Evolutionary conservation across 371 early-diverging fungal species (phyloP), one percentile per base, ranked within the genome.

Genomic region (Apophysomyces ossiformis): DNA sequence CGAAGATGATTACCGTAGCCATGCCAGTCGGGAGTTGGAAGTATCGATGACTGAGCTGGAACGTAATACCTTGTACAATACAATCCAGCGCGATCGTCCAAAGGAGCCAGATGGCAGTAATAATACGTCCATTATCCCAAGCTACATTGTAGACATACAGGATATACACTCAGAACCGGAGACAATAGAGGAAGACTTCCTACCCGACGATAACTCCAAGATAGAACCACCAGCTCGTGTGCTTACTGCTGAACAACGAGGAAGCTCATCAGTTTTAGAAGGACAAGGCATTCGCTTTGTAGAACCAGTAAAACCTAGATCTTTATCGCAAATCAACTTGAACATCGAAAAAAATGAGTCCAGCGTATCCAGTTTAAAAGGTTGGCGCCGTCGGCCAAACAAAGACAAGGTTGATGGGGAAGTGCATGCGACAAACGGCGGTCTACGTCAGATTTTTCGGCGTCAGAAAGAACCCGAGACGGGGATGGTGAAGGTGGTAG

Each of bases 251-350:
- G 26, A 56, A 15, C 58, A 61, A 26, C 57, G 54, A 15, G 65
- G 60, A 5, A 70, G 76, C 37, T 41, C 64, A 12, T 21, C 64
- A 6, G 71, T 73, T 9, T 21, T 68, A 18, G 73, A 72, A 50
- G 60, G 63, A 26, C 73, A 72, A 54, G 70, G 72, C 1, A 77
- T 81, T 62, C 72, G 78, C 4, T 81, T 81, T 32, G n/a, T 81
- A 2, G 78, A 81, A 37, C 81, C 81, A 21, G 66, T 76, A 18
- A 79, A 73, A 12, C 80, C 76, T 9, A 47, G 65, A 36, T 37
- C 47, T 4, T 37, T 67, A 8, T 60, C 61, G 7, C 64, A 70
- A 32, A 46, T 67, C 12, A 58, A 63, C 39, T 43, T 39, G 0
- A 77, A 76, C 57, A 50, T 68, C 13, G 74, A 76, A 60, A 60